Conservation (phyloP, 306 rosid genomes). For the Medicago lupulina region DNA sequence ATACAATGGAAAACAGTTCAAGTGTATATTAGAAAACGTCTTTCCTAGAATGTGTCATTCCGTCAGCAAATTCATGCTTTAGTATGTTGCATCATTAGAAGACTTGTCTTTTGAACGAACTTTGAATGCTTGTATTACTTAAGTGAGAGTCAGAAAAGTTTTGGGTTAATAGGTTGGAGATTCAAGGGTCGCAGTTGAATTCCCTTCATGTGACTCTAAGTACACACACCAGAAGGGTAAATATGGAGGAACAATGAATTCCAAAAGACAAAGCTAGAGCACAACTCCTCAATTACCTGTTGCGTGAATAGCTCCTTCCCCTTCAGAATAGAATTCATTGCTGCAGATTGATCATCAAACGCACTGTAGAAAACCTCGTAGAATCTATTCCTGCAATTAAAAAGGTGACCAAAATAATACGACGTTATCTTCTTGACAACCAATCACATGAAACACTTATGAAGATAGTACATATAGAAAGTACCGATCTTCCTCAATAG, state of each 20-base stretch:
- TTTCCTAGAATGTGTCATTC: not conserved
- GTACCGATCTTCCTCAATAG: slow-evolving; percentile 74
- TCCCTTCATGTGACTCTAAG: slow-evolving; percentile 9
- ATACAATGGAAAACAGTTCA: not conserved
- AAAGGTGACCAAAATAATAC: slow-evolving; percentile 32
- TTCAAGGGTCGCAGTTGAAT: slow-evolving; percentile 7
- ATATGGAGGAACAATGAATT: slow-evolving; percentile 30
- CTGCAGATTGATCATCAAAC: slow-evolving; percentile 84
- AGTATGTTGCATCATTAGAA: slow-evolving; percentile 1
- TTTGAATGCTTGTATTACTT: not conserved
- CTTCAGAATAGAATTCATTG: slow-evolving; percentile 85
- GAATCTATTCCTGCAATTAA: slow-evolving; percentile 63
- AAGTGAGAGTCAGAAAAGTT: slow-evolving; percentile 4
- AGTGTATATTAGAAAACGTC: not conserved
- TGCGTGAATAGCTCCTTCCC: slow-evolving; percentile 84
- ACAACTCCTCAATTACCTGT: slow-evolving; percentile 62
- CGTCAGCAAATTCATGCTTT: not conserved
- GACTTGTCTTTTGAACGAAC: not conserved
- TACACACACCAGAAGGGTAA: slow-evolving; percentile 15
- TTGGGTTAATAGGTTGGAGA: not conserved
- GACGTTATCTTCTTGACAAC: slow-evolving; percentile 42
- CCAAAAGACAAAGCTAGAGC: slow-evolving; percentile 47
- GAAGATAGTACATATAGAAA: slow-evolving; percentile 39
- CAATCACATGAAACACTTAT: slow-evolving; percentile 26
- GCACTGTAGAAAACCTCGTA: slow-evolving; percentile 80